Evolutionary conservation across 176 grass and related monocot genomes (phyloP), one percentile per base, ranked within the genome.

Genomic region (Avena sativa): DNA sequence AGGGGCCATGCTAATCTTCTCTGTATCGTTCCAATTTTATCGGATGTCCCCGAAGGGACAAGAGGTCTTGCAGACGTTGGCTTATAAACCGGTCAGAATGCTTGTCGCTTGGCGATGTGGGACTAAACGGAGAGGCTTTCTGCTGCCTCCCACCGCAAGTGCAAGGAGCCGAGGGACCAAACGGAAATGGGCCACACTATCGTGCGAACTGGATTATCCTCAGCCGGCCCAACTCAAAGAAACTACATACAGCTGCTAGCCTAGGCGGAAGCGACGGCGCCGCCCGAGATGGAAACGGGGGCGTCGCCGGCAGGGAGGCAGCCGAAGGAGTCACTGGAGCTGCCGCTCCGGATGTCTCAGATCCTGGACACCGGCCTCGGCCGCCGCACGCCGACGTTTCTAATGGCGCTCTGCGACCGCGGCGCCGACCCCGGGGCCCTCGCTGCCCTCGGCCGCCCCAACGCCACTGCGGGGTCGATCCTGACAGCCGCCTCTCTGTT

Each of bases 321-420:
- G 70, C 85, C 89, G 60, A 93, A 93, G 74, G 89, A 93, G 61
- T 91, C 94, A 2, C 82, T 88, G 66, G 94, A 93, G 52, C 81
- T 93, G 51, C 79, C 87, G 12, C 89, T 91, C 82, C 84, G 89
- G 84, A 80, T 92, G 85, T 88, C 91, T 4, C 89, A 91, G 85
- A 91, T 93, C 44, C 87, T 96, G 19, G 82, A 76, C 82, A 84
- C 87, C 17, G 91, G 85, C 13, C 81, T 96, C 11, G 89, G 93
- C 34, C 91, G 89, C 61, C 85, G 93, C 82, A 93, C 89, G 20
- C 82, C 88, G 85, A 92, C 87, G 59, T 89, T 90, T 46, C 79
- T 91, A 78, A 91, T 96, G 78, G 91, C 89, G 53, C 91, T 96
- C 75, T 86, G 89, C 83, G 89, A 93, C 86, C 87, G 89, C 9